Conservation (phyloP, 768 basidiomycete genomes). For the Pleurotus salmoneostramineus region DNA sequence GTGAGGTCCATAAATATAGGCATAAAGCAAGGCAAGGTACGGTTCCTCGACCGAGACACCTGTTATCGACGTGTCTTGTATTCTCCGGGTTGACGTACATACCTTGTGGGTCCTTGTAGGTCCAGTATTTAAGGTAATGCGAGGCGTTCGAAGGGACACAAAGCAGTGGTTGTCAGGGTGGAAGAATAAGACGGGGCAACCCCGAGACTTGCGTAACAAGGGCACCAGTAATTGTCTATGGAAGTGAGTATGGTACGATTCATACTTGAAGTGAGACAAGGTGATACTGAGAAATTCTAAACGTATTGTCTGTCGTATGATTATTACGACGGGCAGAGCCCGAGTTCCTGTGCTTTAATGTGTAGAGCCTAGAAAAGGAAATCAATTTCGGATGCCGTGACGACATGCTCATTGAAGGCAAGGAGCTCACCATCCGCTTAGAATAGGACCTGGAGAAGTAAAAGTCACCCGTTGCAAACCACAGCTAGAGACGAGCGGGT, state of each 20-base stretch:
- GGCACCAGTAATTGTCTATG: too few relatives aligned
- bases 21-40: neutral
- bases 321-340: neutral
- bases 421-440: constrained; percentile 28
- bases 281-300: too few relatives aligned
- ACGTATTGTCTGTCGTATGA: too few relatives aligned
- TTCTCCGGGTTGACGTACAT: neutral
- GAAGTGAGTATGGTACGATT: neutral
- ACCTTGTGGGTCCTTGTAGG: constrained; percentile 5
- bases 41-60: neutral
- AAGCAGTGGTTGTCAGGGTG: neutral
- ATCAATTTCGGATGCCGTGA: neutral
- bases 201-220: constrained; percentile 12
- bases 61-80: neutral
- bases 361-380: neutral
- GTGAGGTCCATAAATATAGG: neutral
- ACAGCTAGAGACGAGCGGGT: constrained; percentile 22
- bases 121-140: constrained; percentile 6
- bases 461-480: constrained; percentile 37
- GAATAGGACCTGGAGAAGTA: constrained; percentile 24
- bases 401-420: too few relatives aligned
- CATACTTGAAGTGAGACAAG: neutral
- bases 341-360: neutral
- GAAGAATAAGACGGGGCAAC: constrained; percentile 11
- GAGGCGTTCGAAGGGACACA: constrained; percentile 13